A percentile compares a stretch with the other conserved stretches of the same genome.
phyloP scores from a whole-genome alignment of 306 rosid species.

The Quercus suber region DNA sequence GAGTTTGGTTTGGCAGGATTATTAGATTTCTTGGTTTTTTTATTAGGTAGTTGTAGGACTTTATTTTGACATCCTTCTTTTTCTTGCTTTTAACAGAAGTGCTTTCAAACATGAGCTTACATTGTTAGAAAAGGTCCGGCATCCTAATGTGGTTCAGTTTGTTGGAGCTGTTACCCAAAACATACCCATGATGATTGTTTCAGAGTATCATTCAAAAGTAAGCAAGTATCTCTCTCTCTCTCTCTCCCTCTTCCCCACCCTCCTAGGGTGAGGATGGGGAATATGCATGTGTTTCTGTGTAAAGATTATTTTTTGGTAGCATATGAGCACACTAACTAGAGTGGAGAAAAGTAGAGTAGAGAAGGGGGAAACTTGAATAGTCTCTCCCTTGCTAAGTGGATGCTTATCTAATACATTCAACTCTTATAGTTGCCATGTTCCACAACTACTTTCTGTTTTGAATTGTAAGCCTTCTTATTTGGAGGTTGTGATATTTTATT shows the following conservation, averaged over 20 bases:
- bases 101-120: slow-evolving; percentile 92
- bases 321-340: not conserved
- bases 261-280: not conserved
- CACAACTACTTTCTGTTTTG: not conserved
- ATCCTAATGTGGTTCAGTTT: slow-evolving; percentile 95
- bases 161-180: slow-evolving; percentile 99
- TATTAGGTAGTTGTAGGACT: slow-evolving; percentile 11
- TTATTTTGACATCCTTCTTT: slow-evolving; percentile 10
- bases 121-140: slow-evolving; percentile 90
- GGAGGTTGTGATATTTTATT: slow-evolving; percentile 1
- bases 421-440: not conserved
- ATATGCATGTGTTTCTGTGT: not conserved
- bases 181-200: slow-evolving; percentile 97
- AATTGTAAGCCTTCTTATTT: not conserved
- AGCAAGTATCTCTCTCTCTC: slow-evolving; percentile 30
- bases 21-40: slow-evolving; percentile 15
- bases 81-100: slow-evolving; percentile 46
- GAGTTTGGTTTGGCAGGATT: slow-evolving; percentile 18
- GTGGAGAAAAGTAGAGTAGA: not conserved
- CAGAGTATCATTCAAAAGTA: slow-evolving; percentile 91
- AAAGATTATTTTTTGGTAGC: not conserved
- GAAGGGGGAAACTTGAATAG: not conserved
- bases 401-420: not conserved
- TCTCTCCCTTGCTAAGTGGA: not conserved
- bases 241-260: not conserved